Base-by-base conservation (phyloP, 257 asterid species). In the Fraxinus excelsior region DNA sequence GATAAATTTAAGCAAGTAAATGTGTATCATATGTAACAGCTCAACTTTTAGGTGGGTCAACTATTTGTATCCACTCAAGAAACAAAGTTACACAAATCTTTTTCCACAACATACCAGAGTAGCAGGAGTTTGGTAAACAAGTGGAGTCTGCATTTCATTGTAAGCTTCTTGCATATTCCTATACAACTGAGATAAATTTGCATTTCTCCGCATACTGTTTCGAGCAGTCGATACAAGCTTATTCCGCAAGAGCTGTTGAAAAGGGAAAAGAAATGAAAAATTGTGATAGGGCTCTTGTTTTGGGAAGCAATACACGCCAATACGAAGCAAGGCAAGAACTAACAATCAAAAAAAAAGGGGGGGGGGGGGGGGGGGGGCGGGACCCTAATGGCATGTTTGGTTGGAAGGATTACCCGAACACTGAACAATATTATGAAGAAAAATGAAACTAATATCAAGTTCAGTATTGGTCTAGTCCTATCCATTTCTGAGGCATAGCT, bases 91-190 rank as follows among this genome's bases (percentile, higher is more conserved):
- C 11, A 35, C 7, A 25, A 78, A 67, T 34, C 29, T 71, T 51
- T 42, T 44, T 66, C 40, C 23, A 32, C 10, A 78, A 46, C 78
- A 32, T 87, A 94, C 98, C 90, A 88, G 72, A 74, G 91, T 82
- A 60, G 97, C 69, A 9, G 98, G 96, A 80, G 90, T 81, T 88
- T 91, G 99, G 74, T 86, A 88, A 72, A 88, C 96, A 5, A 92
- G 97, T 23, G 99, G 99, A 38, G 99, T 91, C 86, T 94, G 99
- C 96, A 94, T 94, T 79, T 80, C 88, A 16, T 88, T 81, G 82
- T 94, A 92, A 40, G 98, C 99, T 25, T 92, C 87, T 79, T 87
- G 91, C 96, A 95, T 95, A 82, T 86, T 92, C 72, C 85, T 74
- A 76, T 92, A 95, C 71, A 95, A 56, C 88, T 95, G 96, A 42